Base-by-base conservation (phyloP, 129 eudicot species). In the Smallanthus sonchifolius region DNA sequence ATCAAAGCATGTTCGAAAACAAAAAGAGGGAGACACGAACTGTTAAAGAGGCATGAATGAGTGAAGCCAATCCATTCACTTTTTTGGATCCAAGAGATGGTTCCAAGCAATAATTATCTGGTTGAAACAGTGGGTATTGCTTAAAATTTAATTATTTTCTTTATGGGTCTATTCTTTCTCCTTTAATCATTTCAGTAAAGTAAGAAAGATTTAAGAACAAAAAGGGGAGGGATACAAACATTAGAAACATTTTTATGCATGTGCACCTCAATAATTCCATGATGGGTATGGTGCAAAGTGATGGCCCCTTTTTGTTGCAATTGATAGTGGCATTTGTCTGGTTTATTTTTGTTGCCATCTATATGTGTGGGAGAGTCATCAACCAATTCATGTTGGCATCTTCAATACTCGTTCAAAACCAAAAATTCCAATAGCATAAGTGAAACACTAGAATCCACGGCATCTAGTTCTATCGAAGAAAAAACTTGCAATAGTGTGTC, bases 231-330 rank as follows among this genome's bases (percentile, higher is more conserved):
- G 73, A 48, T 79, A 72, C 78, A 80, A 80, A 69, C 72, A 80
- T 68, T 62, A 75, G 75, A 73, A 68, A 75, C 79, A 75, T 75
- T 67, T 75, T 63, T 62, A 64, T 72, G 84, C 87, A 84, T 84
- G 87, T 80, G 87, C 81, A 75, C 75, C 69, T 84, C 87, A 84
- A 84, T 84, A 76, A 84, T 84, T 84, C 77, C 80, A 72, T 57
- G 87, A 84, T 80, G 87, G 87, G 84, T 80, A 80, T 67, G 48
- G 82, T 66, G 83, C 80, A 80, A 84, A 79, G 87, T 67, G 75
- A 84, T 84, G 87, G 84, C 82, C 87, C 84, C 87, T 84, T 80
- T 72, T 79, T 72, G 83, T 84, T 84, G 70, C 84, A 79, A 74
- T 80, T 81, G 81, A 80, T 80, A 76, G 82, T 65, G 75, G 78